Conservation (phyloP, 495 filamentous ascomycete genomes). For the Penicillium pulvis region DNA sequence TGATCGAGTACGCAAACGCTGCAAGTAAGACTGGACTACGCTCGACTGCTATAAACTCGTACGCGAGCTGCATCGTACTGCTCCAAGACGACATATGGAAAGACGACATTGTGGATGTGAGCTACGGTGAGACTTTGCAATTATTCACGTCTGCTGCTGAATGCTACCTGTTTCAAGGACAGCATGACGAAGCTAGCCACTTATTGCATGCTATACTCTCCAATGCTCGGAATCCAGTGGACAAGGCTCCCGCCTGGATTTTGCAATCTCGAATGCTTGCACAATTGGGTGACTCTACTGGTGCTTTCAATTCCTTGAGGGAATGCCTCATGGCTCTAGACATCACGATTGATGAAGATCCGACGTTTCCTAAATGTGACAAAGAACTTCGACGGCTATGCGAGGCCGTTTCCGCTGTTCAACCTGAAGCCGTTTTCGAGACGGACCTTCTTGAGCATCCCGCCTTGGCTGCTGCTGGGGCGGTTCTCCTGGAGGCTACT, state of each 20-base stretch:
- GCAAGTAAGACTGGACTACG: slow-evolving; percentile 12
- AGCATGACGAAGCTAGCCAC: slow-evolving; percentile 5
- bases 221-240: slow-evolving; percentile 13
- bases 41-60: slow-evolving; percentile 8
- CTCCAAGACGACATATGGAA: slow-evolving; percentile 10
- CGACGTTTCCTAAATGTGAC: slow-evolving; percentile 7
- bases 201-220: slow-evolving; percentile 7
- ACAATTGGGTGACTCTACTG: slow-evolving; percentile 10
- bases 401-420: slow-evolving; percentile 7
- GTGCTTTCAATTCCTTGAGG: slow-evolving; percentile 7
- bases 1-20: slow-evolving; percentile 7
- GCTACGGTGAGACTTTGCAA: slow-evolving; percentile 8
- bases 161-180: slow-evolving; percentile 1
- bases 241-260: slow-evolving; percentile 12
- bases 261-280: slow-evolving; percentile 13
- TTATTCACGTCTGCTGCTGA: slow-evolving; percentile 9
- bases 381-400: slow-evolving; percentile 8
- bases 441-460: slow-evolving; percentile 46
- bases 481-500: slow-evolving; percentile 70
- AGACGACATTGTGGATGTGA: slow-evolving; percentile 3
- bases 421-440: neutral
- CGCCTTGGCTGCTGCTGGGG: slow-evolving; percentile 49
- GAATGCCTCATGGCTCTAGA: slow-evolving; percentile 3
- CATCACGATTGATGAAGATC: slow-evolving; percentile 3
- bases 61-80: slow-evolving; percentile 5